Conservation (phyloP, 31 red algal species). For the Porphyra umbilicalis region DNA sequence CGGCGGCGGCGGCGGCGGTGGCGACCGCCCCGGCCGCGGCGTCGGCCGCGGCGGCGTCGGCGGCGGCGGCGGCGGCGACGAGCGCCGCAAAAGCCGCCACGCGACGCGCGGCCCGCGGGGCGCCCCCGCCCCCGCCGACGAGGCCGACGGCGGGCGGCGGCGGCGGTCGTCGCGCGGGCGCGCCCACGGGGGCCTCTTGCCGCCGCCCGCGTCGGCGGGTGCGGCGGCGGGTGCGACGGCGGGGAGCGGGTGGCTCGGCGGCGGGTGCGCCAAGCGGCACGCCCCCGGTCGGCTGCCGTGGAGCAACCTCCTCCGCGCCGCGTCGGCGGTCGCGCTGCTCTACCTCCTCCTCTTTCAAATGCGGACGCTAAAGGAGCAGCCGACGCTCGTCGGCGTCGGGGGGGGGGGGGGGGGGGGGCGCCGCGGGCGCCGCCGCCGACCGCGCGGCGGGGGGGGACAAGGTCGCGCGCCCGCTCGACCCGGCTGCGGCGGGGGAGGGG, state of each 20-base stretch:
- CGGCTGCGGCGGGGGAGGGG: background rate
- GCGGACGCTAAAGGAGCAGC: background rate
- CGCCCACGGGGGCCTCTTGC: background rate
- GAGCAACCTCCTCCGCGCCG: background rate
- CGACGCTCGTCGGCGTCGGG: background rate
- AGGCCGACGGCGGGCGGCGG: background rate
- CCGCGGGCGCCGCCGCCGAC: background rate
- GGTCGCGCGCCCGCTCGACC: background rate
- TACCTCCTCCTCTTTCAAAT: constrained; percentile 1
- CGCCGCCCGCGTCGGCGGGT: background rate
- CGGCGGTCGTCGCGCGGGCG: background rate
- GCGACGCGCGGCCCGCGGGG: background rate
- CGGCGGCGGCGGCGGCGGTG: background rate
- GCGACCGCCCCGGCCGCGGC: too few relatives aligned
- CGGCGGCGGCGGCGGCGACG: constrained; percentile 13
- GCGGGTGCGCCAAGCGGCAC: background rate
- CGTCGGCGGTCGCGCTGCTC: background rate
- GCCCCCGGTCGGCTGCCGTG: background rate
- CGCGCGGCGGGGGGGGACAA: background rate
- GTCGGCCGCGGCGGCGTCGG: constrained; percentile 23
- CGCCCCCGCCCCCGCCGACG: background rate
- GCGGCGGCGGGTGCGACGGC: too few relatives aligned
- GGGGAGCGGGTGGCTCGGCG: background rate
- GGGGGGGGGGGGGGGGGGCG: background rate
- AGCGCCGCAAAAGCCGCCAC: constrained; percentile 1